Conservation (phyloP, 352 stramenopile genomes). For the Globisporangium nunn region DNA sequence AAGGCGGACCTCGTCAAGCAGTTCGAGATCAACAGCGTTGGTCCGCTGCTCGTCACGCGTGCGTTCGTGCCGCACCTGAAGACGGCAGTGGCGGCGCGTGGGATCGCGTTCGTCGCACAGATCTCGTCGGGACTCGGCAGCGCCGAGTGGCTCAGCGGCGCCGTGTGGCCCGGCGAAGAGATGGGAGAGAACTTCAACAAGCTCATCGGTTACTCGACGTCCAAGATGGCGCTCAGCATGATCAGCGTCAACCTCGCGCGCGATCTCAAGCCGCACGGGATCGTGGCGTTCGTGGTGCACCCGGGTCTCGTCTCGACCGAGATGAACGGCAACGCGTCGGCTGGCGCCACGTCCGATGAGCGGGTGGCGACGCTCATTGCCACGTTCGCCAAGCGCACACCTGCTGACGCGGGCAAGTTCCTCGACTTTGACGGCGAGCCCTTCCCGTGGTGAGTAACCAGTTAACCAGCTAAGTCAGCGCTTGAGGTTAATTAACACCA, state of each 20-base stretch:
- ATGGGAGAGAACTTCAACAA: not conserved
- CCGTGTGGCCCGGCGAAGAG: not conserved
- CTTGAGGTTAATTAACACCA: too few relatives aligned
- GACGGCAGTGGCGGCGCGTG: constrained; percentile 2
- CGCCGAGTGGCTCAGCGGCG: not conserved
- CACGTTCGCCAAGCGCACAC: not conserved
- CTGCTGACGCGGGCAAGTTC: not conserved
- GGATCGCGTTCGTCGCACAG: constrained; percentile 18
- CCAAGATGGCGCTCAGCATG: not conserved
- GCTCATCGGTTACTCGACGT: not conserved
- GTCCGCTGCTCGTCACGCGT: constrained; percentile 23
- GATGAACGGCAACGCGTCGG: not conserved
- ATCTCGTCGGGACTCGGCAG: constrained; percentile 18
- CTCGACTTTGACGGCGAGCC: not conserved
- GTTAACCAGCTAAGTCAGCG: too few relatives aligned
- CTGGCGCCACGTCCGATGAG: not conserved
- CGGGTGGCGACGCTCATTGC: not conserved
- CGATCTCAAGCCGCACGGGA: not conserved
- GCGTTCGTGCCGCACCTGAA: constrained; percentile 22
- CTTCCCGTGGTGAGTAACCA: not conserved
- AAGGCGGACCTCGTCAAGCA: constrained; percentile 18
- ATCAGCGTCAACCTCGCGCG: not conserved
- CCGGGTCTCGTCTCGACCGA: not conserved
- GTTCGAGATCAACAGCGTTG: constrained; percentile 33
- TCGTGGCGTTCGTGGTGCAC: not conserved